Evolutionary conservation across 2,329 filamentous ascomycete species (phyloP), one percentile per base, ranked within the genome.

Genomic region (Knoxdaviesia capensis): DNA sequence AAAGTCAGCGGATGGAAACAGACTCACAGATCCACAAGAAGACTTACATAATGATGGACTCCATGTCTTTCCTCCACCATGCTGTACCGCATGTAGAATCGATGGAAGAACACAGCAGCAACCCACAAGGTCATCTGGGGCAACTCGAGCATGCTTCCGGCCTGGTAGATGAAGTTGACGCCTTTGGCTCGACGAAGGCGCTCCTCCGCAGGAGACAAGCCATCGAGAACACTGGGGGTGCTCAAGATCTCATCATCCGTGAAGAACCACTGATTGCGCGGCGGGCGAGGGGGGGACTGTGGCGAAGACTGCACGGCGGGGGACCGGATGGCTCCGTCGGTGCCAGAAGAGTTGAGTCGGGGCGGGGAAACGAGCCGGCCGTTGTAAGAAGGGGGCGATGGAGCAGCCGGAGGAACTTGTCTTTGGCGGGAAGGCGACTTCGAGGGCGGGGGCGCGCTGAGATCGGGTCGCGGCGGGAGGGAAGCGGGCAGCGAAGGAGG

Each of bases 161-260:
- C 85, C 58, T 94, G 87, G 48, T 85, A 79, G 52, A 98, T 93
- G 61, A 98, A 98, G 58, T 94, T 93, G 54, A 94, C 80, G 39
- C 90, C 88, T 58, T 96, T 96, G 46, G 82, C 80, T 43, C 90
- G 75, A 45, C 82, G 69, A 48, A 80, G 69, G 47, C 84, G 71
- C 62, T 96, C 90, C 54, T 90, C 78, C 31, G 77, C 72, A 4
- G 77, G 68, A 6, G 74, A 58, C 55, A 96, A 73, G 28, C 88
- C 88, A 50, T 94, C 83, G 9, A 86, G 60, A 45, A 92, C 77
- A 41, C 84, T 90, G 1, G 90, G 90, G 6, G 85, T 81, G 54
- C 80, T 82, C 42, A 74, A 63, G 30, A 93, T 70, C 60, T 98
- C 90, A 39, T 84, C 77, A 38, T 81, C 69, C 9, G 79, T 83